These are phyloP conservation scores for Penicillium psychrosexuale DNA, from an alignment of 2,329 filamentous ascomycete species.

Conservation along the genomic window DNA sequence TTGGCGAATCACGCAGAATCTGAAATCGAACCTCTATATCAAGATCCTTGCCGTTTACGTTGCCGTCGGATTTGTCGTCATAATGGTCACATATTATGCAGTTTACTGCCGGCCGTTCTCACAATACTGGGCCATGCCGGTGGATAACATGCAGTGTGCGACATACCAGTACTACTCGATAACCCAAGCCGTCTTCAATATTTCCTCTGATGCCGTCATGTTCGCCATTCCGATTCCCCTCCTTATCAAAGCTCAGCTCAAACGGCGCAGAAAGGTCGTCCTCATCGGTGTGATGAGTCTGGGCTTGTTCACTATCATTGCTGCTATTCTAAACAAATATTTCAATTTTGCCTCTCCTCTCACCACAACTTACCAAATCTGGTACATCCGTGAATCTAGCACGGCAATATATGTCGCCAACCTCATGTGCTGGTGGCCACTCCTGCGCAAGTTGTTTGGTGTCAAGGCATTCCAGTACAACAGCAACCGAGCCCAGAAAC, in stretches of 20 bases:
- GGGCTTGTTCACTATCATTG: constrained; percentile 42
- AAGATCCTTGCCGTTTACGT: constrained; percentile 45
- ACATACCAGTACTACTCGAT: constrained; percentile 43
- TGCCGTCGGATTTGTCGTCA: constrained; percentile 44
- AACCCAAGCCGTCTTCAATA: constrained; percentile 46
- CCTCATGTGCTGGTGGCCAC: constrained; percentile 35
- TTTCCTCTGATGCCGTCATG: constrained; percentile 42
- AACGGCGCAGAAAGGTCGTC: constrained; percentile 33
- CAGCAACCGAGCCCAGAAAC: constrained; percentile 23
- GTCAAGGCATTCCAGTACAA: constrained; percentile 29
- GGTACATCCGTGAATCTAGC: constrained; percentile 44
- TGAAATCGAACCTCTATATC: constrained; percentile 38
- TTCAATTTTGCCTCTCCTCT: constrained; percentile 40
- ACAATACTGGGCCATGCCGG: constrained; percentile 51
- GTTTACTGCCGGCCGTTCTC: constrained; percentile 51
- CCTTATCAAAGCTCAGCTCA: constrained; percentile 36
- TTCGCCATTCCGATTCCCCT: constrained; percentile 40
- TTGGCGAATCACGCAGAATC: constrained; percentile 44
- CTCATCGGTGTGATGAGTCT: constrained; percentile 38
- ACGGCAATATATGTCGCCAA: constrained; percentile 48
- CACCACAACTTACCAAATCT: constrained; percentile 41
- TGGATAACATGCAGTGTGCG: constrained; percentile 39
- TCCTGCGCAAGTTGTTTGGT: constrained; percentile 30
- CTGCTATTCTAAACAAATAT: constrained; percentile 50
- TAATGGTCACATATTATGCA: constrained; percentile 49